Evolutionary conservation across 176 grass and related monocot species (phyloP).

Genomic region (Musa itinerans): DNA sequence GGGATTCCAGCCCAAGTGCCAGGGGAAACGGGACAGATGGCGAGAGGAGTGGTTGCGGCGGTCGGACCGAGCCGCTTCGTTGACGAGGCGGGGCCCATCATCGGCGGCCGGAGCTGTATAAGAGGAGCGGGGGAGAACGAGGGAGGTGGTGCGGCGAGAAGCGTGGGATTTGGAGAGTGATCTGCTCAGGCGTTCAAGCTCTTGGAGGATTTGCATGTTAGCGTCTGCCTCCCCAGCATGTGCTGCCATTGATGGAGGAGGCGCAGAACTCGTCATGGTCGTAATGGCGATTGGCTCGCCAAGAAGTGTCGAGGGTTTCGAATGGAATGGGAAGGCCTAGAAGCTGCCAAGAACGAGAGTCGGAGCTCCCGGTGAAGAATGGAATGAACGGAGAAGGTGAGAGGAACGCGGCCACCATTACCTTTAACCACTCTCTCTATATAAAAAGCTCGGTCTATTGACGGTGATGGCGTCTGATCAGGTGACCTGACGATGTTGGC

Average conservation of each 20-base stretch:
- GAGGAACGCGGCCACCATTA: too few relatives aligned
- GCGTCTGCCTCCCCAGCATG: background rate
- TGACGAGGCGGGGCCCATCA: background rate
- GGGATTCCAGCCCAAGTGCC: background rate
- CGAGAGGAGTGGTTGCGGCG: constrained; percentile 17
- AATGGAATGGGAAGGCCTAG: background rate
- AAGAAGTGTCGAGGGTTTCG: too few relatives aligned
- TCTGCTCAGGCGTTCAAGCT: background rate
- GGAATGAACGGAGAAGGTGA: too few relatives aligned
- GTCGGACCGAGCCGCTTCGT: constrained; percentile 18
- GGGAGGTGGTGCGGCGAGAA: constrained; percentile 5
- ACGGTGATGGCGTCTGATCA: too few relatives aligned
- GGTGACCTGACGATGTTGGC: too few relatives aligned
- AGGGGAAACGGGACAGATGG: background rate
- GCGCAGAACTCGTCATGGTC: too few relatives aligned
- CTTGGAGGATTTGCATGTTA: background rate
- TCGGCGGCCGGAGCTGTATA: background rate
- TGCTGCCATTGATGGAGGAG: too few relatives aligned
- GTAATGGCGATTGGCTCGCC: too few relatives aligned
- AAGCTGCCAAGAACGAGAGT: background rate
- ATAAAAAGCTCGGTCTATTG: too few relatives aligned
- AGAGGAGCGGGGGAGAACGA: constrained; percentile 5
- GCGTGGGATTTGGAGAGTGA: background rate
- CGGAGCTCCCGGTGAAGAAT: too few relatives aligned
- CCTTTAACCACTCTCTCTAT: too few relatives aligned